Percentiles rank a stretch among this genome's conserved stretches.
phyloP scores from a whole-genome alignment of 495 filamentous ascomycete genomes.

The Neurospora sp. region DNA sequence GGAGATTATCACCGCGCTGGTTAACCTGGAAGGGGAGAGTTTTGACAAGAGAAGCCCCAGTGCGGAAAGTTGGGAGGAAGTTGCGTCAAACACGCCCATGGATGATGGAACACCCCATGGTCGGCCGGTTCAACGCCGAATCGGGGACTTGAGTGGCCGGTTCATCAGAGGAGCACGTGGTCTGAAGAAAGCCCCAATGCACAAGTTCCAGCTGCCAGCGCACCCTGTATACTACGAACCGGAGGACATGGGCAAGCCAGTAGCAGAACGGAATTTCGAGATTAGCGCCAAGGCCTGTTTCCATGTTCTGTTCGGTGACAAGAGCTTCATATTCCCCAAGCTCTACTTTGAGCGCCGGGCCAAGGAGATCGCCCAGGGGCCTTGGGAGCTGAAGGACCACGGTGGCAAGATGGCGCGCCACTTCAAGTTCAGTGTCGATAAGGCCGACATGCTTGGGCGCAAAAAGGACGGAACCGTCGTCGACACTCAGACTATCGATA shows the following conservation, averaged over 20 bases:
- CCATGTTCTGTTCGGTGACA: conserved; percentile 93
- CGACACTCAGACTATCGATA: conserved; percentile 84
- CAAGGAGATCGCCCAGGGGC: conserved; percentile 70
- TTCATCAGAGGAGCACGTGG: conserved; percentile 38
- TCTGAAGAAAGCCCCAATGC: conserved; percentile 40
- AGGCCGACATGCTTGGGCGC: conserved; percentile 53
- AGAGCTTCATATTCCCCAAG: conserved; percentile 85
- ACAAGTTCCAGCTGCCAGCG: conserved; percentile 76
- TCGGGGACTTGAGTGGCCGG: conserved; percentile 38
- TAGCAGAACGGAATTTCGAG: conserved; percentile 70
- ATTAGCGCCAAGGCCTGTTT: conserved; percentile 89
- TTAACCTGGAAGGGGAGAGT: conserved; percentile 52
- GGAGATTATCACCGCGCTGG: conserved; percentile 37
- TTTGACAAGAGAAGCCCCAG: conserved; percentile 55
- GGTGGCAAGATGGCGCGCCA: conserved; percentile 56
- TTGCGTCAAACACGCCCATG: conserved; percentile 53
- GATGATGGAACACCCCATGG: conserved; percentile 43
- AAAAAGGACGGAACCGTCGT: conserved; percentile 49
- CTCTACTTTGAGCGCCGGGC: conserved; percentile 80
- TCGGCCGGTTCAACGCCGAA: conserved; percentile 30
- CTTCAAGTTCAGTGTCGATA: conserved; percentile 70
- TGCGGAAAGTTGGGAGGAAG: conserved; percentile 89
- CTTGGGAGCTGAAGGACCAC: conserved; percentile 64
- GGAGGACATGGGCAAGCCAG: conserved; percentile 57
- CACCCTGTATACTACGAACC: conserved; percentile 78